Conservation (phyloP, 116 monocot species). For the Papilionanthe hybrid region DNA sequence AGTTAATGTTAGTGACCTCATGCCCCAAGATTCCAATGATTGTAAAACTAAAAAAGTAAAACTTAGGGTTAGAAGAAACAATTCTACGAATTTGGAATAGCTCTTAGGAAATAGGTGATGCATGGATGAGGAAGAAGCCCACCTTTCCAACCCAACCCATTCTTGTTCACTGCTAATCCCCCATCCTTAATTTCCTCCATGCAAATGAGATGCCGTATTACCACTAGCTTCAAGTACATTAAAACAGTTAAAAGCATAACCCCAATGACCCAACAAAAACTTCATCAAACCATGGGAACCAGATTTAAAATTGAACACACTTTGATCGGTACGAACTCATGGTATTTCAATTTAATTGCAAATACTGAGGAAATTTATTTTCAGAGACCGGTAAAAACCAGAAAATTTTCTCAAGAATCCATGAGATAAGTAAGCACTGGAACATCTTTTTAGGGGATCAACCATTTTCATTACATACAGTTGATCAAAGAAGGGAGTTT, state of each 20-base stretch:
- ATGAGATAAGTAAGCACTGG: too few relatives aligned
- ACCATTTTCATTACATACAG: not conserved
- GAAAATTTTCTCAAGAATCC: too few relatives aligned
- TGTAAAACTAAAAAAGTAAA: not conserved
- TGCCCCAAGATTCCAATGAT: not conserved
- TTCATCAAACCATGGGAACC: not conserved
- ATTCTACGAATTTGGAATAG: not conserved
- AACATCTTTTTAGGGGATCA: not conserved
- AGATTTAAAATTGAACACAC: too few relatives aligned
- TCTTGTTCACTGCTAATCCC: not conserved
- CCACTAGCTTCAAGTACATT: not conserved
- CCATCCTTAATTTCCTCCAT: not conserved
- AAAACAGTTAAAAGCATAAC: not conserved
- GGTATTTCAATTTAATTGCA: too few relatives aligned
- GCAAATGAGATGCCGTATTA: not conserved
- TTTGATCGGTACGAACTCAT: too few relatives aligned
- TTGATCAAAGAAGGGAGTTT: not conserved
- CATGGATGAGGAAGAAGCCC: not conserved
- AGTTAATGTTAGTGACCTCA: not conserved
- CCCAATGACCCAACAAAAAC: not conserved
- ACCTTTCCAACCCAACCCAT: not conserved
- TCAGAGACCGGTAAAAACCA: too few relatives aligned
- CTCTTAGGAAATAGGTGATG: not conserved
- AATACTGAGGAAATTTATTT: too few relatives aligned
- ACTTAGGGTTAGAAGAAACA: not conserved